Evolutionary conservation across 305 asterid species (phyloP), one percentile per base, ranked within the genome.

Genomic region (Fraxinus sp.): DNA sequence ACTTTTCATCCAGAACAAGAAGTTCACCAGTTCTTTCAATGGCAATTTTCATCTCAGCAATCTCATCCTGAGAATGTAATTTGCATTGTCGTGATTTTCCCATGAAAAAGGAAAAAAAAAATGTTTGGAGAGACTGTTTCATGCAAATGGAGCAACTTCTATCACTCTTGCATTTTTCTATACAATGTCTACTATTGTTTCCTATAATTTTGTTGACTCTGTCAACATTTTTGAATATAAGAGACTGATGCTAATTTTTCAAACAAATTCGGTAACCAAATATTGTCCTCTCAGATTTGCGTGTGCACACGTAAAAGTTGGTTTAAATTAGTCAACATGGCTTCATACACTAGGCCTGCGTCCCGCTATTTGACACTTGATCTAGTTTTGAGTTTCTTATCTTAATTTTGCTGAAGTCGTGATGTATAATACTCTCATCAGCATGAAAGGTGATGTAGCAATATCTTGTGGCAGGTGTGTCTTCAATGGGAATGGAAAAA

Each of bases 401-500:
- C 4, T 13, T 52, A 18, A 16, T 18, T 43, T 49, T 57, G 8
- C 14, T 39, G 22, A 3, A 11, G 33, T 11, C 74, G 16, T 74
- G 13, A 24, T 59, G 7, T 77, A 37, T 28, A 13, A 59, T 75
- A 22, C 28, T 10, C n/a, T 13, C 49, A 30, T 83, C 70, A 62
- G n/a, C 81, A 74, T 76, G 26, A 26, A 68, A 26, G 75, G 76
- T 80, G 62, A 79, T 70, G 26, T 3, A 37, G 18, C 14, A 0
- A 57, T 74, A 13, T 84, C 55, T 79, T 81, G 77, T 81, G 32
- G 37, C 86, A 95, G 98, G 92, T 96, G 98, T 88, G 93, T 94
- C 43, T 94, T 96, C 86, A 96, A 96, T 82, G 99, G 99, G 76
- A 96, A 96, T 75, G 98, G 99, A n/a, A 94, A 96, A 85, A 84